phyloP scores from a whole-genome alignment of 192 early-diverging fungal species.

The Backusella liffmaniae region DNA sequence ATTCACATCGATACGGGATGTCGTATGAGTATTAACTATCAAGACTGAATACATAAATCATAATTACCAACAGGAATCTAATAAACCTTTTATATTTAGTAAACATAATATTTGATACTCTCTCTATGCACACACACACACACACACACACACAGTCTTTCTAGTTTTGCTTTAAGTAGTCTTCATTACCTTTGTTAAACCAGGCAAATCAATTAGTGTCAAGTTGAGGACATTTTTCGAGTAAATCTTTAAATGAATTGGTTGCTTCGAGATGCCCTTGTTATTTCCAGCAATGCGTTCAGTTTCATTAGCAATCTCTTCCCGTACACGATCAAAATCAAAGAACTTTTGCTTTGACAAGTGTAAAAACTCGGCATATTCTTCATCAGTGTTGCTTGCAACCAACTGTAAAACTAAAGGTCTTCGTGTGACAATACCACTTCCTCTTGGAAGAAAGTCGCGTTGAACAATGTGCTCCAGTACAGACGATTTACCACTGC shows the following conservation, averaged over 20 bases:
- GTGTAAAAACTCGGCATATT: slow-evolving; percentile 67
- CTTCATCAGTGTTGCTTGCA: slow-evolving; percentile 43
- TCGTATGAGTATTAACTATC: neutral
- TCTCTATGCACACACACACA: neutral
- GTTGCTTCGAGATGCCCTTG: slow-evolving; percentile 72
- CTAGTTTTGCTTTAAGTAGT: neutral
- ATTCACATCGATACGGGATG: slow-evolving; percentile 22
- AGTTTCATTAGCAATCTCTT: slow-evolving; percentile 80
- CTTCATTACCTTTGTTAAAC: slow-evolving; percentile 68
- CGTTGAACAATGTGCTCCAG: slow-evolving; percentile 95
- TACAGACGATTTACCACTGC: slow-evolving; percentile 93
- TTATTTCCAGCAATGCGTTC: slow-evolving; percentile 74
- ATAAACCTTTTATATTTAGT: neutral
- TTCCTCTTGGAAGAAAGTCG: slow-evolving; percentile 94
- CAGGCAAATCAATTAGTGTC: slow-evolving; percentile 79
- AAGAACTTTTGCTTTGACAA: slow-evolving; percentile 69
- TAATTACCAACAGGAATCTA: slow-evolving; percentile 12
- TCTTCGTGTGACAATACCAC: slow-evolving; percentile 78
- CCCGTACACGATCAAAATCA: slow-evolving; percentile 71
- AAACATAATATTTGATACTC: neutral
- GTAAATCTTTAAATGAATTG: slow-evolving; percentile 77
- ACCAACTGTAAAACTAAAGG: slow-evolving; percentile 78
- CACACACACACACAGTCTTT: too few species aligned
- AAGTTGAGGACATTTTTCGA: slow-evolving; percentile 76
- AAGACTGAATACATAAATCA: neutral